Percentiles rank a stretch among this genome's conserved stretches.
Conservation (phyloP, 495 filamentous ascomycete genomes). For the Usnea hakonensis region DNA sequence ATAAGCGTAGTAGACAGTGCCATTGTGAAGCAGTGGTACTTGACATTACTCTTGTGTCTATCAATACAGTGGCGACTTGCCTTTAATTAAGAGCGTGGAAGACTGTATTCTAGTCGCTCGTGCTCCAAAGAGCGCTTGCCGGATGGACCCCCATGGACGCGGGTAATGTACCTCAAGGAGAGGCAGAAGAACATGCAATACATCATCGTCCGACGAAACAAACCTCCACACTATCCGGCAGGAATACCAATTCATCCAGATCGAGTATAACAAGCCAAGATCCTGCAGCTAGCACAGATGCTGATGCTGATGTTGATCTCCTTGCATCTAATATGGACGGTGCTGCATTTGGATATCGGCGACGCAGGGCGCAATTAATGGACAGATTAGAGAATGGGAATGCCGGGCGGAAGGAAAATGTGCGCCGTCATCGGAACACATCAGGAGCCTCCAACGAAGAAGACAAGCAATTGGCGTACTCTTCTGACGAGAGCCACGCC, state of each 20-base stretch:
- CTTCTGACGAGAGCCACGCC: constrained; percentile 20
- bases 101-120: background rate
- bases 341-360: constrained; percentile 12
- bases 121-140: constrained; percentile 11
- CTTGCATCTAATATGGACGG: constrained; percentile 17
- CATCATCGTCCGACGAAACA: background rate
- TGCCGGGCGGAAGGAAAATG: background rate
- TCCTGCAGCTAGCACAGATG: constrained; percentile 6
- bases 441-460: constrained; percentile 24
- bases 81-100: background rate
- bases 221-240: background rate
- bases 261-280: constrained; percentile 14
- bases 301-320: constrained; percentile 19
- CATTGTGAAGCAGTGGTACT: background rate
- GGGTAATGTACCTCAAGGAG: background rate
- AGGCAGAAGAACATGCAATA: background rate
- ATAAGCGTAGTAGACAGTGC: background rate
- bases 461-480: constrained; percentile 13
- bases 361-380: constrained; percentile 12
- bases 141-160: constrained; percentile 15
- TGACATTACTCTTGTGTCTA: background rate
- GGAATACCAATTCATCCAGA: background rate
- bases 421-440: background rate
- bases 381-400: constrained; percentile 5
- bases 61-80: background rate